phyloP scores from a whole-genome alignment of 768 basidiomycete species.

The Galerina sulciceps region DNA sequence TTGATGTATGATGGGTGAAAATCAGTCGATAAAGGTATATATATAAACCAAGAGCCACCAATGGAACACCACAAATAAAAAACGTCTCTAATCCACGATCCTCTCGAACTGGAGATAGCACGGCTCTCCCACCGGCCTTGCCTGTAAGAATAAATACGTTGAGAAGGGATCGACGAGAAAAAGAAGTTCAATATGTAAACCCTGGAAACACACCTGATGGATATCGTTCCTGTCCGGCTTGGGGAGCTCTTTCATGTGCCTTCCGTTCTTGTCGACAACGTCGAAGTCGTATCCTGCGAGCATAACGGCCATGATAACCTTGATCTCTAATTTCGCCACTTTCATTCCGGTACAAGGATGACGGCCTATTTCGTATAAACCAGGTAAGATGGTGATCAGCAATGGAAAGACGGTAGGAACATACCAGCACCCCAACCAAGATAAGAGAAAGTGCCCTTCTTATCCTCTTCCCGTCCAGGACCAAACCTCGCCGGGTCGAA shows the following conservation, averaged over 20 bases:
- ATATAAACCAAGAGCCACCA: no score
- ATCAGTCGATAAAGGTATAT: no score
- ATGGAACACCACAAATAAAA: no score
- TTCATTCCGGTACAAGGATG: conserved; percentile 42
- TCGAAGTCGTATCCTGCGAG: conserved; percentile 33
- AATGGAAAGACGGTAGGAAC: neutral
- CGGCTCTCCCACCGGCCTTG: conserved; percentile 5
- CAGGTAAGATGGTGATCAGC: neutral
- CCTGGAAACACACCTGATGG: conserved; percentile 28
- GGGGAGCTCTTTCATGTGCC: conserved; percentile 24
- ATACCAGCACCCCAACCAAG: conserved; percentile 45
- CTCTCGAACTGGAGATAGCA: conserved; percentile 7
- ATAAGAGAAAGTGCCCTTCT: conserved; percentile 32
- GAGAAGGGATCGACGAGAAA: neutral
- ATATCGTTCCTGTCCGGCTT: conserved; percentile 34
- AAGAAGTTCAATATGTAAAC: neutral
- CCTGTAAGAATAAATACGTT: neutral
- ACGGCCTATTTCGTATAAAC: conserved; percentile 26
- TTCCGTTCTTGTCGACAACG: conserved; percentile 33
- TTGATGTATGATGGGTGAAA: no score
- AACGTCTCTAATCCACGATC: conserved; percentile 14
- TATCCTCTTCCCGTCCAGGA: conserved; percentile 37
- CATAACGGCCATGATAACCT: conserved; percentile 37
- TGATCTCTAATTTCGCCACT: conserved; percentile 41
- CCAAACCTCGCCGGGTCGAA: conserved; percentile 41